Evolutionary conservation across 2,329 filamentous ascomycete species (phyloP).

Genomic region (Colletotrichum sp.): DNA sequence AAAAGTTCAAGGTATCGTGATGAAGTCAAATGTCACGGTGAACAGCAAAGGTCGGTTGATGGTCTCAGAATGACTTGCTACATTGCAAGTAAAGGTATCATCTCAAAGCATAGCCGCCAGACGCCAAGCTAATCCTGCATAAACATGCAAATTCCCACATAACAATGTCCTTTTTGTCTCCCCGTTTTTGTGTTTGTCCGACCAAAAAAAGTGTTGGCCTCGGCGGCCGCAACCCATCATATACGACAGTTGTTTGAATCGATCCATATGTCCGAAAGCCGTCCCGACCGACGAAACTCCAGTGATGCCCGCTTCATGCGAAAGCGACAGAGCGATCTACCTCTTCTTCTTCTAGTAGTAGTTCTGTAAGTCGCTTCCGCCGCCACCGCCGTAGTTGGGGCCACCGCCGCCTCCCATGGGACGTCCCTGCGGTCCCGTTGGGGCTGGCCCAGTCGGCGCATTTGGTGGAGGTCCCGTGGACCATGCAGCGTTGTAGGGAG

Average conservation of each 20-base stretch:
- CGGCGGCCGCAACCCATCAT: not conserved
- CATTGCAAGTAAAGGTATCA: conserved; percentile 17
- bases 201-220: not conserved
- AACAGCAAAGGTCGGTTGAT: not conserved
- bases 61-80: not conserved
- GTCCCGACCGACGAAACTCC: not conserved
- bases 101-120: conserved; percentile 5
- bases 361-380: conserved; percentile 41
- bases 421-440: conserved; percentile 22
- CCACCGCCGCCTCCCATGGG: conserved; percentile 25
- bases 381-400: conserved; percentile 16
- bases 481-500: not conserved
- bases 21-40: not conserved
- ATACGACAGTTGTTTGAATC: not conserved
- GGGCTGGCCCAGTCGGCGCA: conserved; percentile 8
- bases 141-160: not conserved
- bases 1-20: not conserved
- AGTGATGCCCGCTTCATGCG: not conserved
- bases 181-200: not conserved
- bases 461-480: conserved; percentile 1
- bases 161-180: not conserved
- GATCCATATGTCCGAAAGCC: not conserved
- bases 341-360: conserved; percentile 36
- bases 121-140: conserved; percentile 9
- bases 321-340: not conserved